Conservation (phyloP, 1,284 basidiomycete species). For the Lentinula novae-zelandiae region DNA sequence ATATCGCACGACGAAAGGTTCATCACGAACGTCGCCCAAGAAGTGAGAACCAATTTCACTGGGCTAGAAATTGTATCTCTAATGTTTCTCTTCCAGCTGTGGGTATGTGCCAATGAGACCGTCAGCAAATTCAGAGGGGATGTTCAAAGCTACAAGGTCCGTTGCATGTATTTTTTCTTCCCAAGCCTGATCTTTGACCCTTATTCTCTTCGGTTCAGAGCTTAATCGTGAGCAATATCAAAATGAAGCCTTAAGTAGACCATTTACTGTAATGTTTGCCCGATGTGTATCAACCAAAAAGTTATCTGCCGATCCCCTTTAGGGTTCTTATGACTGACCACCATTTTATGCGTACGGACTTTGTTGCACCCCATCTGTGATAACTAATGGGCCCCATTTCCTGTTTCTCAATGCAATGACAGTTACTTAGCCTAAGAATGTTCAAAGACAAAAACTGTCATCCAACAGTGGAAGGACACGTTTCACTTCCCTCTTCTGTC, state of each 20-base stretch:
- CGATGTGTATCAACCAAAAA: neutral
- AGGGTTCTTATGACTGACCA: too few species aligned
- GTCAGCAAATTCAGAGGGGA: slow-evolving; percentile 88
- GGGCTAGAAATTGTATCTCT: neutral
- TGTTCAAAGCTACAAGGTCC: slow-evolving; percentile 86
- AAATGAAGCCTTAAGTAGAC: slow-evolving; percentile 19
- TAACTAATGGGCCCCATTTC: too few species aligned
- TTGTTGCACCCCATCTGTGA: too few species aligned
- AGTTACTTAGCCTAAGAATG: too few species aligned
- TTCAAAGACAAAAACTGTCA: too few species aligned
- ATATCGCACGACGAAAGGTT: slow-evolving; percentile 95
- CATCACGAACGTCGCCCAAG: slow-evolving; percentile 79
- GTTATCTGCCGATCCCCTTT: too few species aligned
- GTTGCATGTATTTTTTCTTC: neutral
- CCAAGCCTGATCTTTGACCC: neutral
- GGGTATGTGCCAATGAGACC: slow-evolving; percentile 87
- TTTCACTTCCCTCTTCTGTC: too few species aligned
- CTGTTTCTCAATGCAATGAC: too few species aligned
- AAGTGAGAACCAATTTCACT: slow-evolving; percentile 40
- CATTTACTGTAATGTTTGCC: neutral
- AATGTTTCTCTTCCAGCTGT: slow-evolving; percentile 50
- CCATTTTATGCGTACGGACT: too few species aligned
- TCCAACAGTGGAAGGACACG: too few species aligned
- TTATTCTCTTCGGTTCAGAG: slow-evolving; percentile 9
- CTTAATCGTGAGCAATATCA: slow-evolving; percentile 23